Evolutionary conservation across 106 monocot species (phyloP), one percentile per base, ranked within the genome.

Genomic region (Acorus gramineus): DNA sequence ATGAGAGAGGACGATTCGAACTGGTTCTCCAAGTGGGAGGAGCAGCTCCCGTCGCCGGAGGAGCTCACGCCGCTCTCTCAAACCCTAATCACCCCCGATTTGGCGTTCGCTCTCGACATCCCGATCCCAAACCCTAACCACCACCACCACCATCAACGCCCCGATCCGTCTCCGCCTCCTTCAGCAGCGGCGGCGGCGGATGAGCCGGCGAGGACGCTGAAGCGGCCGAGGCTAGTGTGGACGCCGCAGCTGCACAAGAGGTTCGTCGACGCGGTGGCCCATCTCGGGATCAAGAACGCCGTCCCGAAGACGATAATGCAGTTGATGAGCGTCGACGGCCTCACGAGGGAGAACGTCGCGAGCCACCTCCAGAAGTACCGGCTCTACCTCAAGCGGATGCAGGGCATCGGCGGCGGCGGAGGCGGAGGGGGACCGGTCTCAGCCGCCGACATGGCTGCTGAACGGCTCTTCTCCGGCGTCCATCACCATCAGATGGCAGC

Each of bases 401-500:
- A 71, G 61, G 70, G 70, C 61, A 55, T 45, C 42, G 65, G 67
- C 2, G 64, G 10, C 6, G 49, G 10, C 14, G 53, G n/a, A 8
- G 55, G 44, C 11, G 49, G 54, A 8, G 68, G 45, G 5, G 67
- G 65, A 8, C 47, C 51, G 8, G 61, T 76, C 42, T 65, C 73
- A 5, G 42, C 69, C 8, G 75, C 71, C 11, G 80, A 77, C 48
- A 62, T 74, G 47, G 80, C 86, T 47, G 67, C 76, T 9, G 84
- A 92, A 9, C 81, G 75, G 49, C 79, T 92, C 42, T 87, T 92
- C 56, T 81, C 92, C 11, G 75, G 79, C 55, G 77, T 59, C n/a
- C 76, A 79, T 51, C 80, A 81, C 64, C 84, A 84, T 42, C 75
- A 71, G 51, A 62, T 71, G 68, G 66, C 56, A 44, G 78, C 72